Conservation (phyloP, 176 grass and related monocot genomes). For the Puya raimondii region DNA sequence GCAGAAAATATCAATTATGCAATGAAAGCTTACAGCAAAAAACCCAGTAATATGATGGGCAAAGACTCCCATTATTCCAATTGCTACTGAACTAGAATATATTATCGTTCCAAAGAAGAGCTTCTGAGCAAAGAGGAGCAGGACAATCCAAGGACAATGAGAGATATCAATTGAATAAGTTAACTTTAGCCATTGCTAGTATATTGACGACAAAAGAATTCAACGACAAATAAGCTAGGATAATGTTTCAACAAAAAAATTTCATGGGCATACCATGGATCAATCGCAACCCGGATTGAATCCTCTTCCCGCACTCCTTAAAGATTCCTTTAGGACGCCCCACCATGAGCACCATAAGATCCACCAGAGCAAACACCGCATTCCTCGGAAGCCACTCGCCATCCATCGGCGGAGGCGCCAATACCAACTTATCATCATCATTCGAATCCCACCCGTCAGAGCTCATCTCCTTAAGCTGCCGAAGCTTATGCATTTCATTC, state of each 20-base stretch:
- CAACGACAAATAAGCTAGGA: neutral
- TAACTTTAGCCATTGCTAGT: no score
- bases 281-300: conserved; percentile 65
- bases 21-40: no score
- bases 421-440: conserved; percentile 78
- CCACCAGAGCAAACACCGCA: conserved; percentile 72
- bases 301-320: conserved; percentile 87
- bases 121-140: no score
- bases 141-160: no score
- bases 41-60: no score
- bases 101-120: no score
- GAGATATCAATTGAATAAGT: no score
- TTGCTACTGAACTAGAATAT: no score
- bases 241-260: conserved; percentile 8
- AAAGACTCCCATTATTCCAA: no score
- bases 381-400: conserved; percentile 91
- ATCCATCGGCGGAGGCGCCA: conserved; percentile 81
- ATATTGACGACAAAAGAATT: no score
- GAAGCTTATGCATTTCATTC: conserved; percentile 49
- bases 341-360: conserved; percentile 95
- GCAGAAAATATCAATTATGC: no score
- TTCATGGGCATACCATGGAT: conserved; percentile 58
- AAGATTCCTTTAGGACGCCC: conserved; percentile 84
- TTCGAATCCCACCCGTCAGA: conserved; percentile 58
- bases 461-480: conserved; percentile 33